phyloP scores from a whole-genome alignment of 1,284 basidiomycete genomes.

The Crepidotus sp. region DNA sequence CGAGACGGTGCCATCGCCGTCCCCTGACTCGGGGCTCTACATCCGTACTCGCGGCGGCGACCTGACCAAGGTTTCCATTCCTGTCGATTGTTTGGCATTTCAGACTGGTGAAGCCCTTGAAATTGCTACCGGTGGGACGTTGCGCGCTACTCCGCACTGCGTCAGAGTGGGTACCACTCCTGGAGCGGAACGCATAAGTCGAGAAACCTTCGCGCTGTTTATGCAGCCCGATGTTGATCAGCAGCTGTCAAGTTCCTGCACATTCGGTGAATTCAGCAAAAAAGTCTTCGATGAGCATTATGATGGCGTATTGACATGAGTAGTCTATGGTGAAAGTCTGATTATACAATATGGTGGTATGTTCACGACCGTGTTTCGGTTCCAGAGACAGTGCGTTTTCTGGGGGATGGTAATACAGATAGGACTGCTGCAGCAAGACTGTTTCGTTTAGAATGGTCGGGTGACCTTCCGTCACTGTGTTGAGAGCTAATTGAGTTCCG shows the following conservation, averaged over 20 bases:
- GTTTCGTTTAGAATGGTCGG: constrained; percentile 41
- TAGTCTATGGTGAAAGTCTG: constrained; percentile 13
- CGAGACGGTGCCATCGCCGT: constrained; percentile 56
- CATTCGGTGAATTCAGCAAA: constrained; percentile 86
- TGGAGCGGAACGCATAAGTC: constrained; percentile 47
- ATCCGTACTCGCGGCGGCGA: constrained; percentile 76
- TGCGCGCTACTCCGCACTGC: constrained; percentile 87
- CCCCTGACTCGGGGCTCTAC: constrained; percentile 74
- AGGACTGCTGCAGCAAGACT: constrained; percentile 53
- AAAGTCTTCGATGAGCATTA: constrained; percentile 78
- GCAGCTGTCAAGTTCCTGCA: constrained; percentile 56
- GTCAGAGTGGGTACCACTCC: constrained; percentile 54
- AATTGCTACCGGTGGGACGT: constrained; percentile 65
- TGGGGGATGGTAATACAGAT: constrained; percentile 46
- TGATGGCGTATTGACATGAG: constrained; percentile 23
- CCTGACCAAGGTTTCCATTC: constrained; percentile 76
- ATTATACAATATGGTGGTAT: constrained; percentile 1
- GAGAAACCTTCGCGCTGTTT: constrained; percentile 85
- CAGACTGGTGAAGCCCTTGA: constrained; percentile 91
- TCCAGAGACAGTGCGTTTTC: constrained; percentile 31
- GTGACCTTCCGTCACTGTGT: constrained; percentile 25
- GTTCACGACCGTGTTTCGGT: constrained; percentile 11
- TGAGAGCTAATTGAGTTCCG: constrained; percentile 42
- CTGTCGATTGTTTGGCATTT: constrained; percentile 74
- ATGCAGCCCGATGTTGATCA: constrained; percentile 86